A percentile compares a stretch with the other conserved stretches of the same genome.
Evolutionary conservation across 2,329 filamentous ascomycete genomes (phyloP).

Genomic region (Xylaria sp.): DNA sequence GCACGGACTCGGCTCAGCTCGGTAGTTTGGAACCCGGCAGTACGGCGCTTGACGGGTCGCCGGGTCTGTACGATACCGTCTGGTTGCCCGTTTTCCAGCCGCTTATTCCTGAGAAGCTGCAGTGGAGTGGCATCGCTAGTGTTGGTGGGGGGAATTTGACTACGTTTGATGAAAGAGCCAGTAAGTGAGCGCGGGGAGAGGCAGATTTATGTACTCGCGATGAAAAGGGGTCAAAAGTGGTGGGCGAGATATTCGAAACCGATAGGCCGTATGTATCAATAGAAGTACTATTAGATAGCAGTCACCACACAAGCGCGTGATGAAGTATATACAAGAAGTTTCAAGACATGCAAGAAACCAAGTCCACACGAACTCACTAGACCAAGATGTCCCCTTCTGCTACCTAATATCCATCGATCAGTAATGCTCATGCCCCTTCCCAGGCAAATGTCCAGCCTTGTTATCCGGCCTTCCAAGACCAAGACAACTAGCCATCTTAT

Average conservation of each 20-base stretch:
- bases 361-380: neutral
- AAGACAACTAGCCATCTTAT: constrained; percentile 76
- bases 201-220: neutral
- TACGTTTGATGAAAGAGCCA: constrained; percentile 24
- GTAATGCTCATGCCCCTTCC: neutral
- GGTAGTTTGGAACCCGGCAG: constrained; percentile 61
- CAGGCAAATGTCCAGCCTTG: neutral
- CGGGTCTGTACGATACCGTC: constrained; percentile 58
- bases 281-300: neutral
- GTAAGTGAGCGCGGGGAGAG: neutral
- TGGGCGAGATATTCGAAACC: neutral
- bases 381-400: neutral
- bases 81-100: constrained; percentile 58
- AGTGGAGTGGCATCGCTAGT: constrained; percentile 52
- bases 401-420: neutral
- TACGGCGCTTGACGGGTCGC: constrained; percentile 55
- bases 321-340: neutral
- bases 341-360: neutral
- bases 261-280: neutral
- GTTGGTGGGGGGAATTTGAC: constrained; percentile 42
- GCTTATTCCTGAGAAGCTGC: constrained; percentile 55
- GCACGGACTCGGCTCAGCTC: constrained; percentile 54
- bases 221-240: neutral
- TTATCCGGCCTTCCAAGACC: constrained; percentile 59
- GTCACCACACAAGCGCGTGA: neutral